These are phyloP conservation scores for Lodderomyces margitis DNA, from an alignment of 1,139 yeast species.

Conservation along the genomic window DNA sequence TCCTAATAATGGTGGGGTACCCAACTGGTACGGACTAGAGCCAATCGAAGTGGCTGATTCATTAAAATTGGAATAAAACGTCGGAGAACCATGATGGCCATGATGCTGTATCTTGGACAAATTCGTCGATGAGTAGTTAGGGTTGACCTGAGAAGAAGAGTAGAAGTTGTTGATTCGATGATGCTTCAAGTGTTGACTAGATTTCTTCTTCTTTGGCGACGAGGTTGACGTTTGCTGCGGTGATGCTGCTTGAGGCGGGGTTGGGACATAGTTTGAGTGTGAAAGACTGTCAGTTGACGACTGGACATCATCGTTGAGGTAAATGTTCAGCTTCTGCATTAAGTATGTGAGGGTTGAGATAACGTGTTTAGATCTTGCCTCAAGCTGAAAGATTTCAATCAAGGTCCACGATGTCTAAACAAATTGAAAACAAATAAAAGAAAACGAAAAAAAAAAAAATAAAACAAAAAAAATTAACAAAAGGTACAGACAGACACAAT, in stretches of 20 bases:
- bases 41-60: slow-evolving; percentile 4
- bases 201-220: slow-evolving; percentile 5
- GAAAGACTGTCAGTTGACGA: slow-evolving; percentile 1
- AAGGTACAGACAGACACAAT: too few relatives aligned
- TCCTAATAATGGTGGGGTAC: slow-evolving; percentile 12
- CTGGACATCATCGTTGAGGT: slow-evolving; percentile 1
- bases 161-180: slow-evolving; percentile 9
- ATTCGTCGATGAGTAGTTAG: slow-evolving; percentile 32
- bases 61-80: not conserved
- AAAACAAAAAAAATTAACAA: too few relatives aligned
- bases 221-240: slow-evolving; percentile 7
- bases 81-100: not conserved
- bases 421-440: too few relatives aligned
- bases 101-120: slow-evolving; percentile 18
- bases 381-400: too few relatives aligned
- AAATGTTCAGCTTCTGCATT: not conserved
- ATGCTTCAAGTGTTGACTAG: not conserved
- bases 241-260: slow-evolving; percentile 1
- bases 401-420: too few relatives aligned
- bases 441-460: too few relatives aligned
- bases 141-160: slow-evolving; percentile 21
- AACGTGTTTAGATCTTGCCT: too few relatives aligned
- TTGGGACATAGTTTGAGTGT: not conserved
- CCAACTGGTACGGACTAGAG: slow-evolving; percentile 9
- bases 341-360: not conserved